These are phyloP conservation scores for Podospora sp. DNA, from an alignment of 495 filamentous ascomycete genomes.

Conservation along the genomic window DNA sequence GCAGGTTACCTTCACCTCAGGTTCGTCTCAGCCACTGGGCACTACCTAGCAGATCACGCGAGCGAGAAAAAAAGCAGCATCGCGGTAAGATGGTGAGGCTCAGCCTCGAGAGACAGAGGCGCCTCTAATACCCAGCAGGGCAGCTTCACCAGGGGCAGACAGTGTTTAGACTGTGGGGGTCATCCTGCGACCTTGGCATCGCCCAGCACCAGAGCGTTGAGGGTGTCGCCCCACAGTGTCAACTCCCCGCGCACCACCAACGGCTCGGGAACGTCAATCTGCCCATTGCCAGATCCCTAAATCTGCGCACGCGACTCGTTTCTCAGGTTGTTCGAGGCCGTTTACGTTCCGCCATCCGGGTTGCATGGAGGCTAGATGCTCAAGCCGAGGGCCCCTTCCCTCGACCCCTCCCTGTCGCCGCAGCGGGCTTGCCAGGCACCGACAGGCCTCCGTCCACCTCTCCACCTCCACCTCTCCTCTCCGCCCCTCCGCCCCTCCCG, in stretches of 20 bases:
- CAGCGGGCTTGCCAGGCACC: conserved; percentile 1
- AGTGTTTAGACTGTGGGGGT: background rate
- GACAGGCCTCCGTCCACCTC: background rate
- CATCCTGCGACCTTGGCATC: background rate
- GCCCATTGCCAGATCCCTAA: background rate
- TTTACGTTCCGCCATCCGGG: background rate
- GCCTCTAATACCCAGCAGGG: too few relatives aligned
- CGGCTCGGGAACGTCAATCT: background rate
- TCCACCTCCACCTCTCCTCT: too few relatives aligned
- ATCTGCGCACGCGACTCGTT: conserved; percentile 1
- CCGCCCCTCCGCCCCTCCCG: too few relatives aligned
- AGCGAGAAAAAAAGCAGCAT: background rate
- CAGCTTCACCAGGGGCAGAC: background rate
- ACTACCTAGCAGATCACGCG: conserved; percentile 1
- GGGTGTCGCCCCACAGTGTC: background rate
- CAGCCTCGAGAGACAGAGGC: background rate
- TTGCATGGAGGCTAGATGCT: background rate
- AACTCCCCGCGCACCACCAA: background rate
- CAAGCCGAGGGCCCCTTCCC: background rate
- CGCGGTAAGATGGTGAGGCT: background rate
- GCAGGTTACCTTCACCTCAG: background rate
- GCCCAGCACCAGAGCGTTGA: too few relatives aligned
- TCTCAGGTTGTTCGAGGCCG: background rate
- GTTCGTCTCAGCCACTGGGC: conserved; percentile 7
- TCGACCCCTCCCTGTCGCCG: too few relatives aligned